These are phyloP conservation scores for Cladosporium sp. DNA, from an alignment of 2,329 filamentous ascomycete species.

Conservation along the genomic window DNA sequence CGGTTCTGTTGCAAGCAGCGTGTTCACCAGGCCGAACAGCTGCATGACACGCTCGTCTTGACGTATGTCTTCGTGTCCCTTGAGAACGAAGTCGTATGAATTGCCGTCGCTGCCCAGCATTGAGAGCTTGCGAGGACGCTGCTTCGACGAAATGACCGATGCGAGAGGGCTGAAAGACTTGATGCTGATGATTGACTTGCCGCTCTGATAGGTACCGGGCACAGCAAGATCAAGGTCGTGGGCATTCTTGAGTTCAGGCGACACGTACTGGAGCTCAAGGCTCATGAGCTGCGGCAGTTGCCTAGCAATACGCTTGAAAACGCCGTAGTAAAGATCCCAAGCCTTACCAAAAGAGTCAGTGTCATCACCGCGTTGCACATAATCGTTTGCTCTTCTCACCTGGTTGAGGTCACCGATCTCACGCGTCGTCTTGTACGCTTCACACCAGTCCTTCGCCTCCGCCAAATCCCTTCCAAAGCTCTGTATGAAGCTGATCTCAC, in stretches of 20 bases:
- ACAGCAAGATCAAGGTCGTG: constrained; percentile 85
- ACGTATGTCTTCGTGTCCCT: constrained; percentile 98
- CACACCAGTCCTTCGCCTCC: constrained; percentile 93
- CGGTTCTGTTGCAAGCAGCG: constrained; percentile 83
- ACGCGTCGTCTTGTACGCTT: constrained; percentile 78
- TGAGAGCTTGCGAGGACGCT: constrained; percentile 83
- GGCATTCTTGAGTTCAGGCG: constrained; percentile 80
- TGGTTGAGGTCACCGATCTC: constrained; percentile 94
- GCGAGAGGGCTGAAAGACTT: constrained; percentile 84
- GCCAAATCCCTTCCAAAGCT: constrained; percentile 92
- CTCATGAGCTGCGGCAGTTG: constrained; percentile 90
- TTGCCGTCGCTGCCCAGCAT: constrained; percentile 83
- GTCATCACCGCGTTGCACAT: neutral
- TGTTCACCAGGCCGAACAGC: constrained; percentile 95
- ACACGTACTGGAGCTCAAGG: constrained; percentile 93
- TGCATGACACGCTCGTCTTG: constrained; percentile 99
- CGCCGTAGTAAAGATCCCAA: constrained; percentile 98
- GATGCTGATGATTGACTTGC: constrained; percentile 74
- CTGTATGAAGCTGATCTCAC: constrained; percentile 95
- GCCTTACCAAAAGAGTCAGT: constrained; percentile 40
- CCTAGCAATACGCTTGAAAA: constrained; percentile 90
- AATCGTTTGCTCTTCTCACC: neutral
- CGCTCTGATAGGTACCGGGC: constrained; percentile 87
- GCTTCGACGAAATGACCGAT: constrained; percentile 92
- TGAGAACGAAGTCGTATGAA: constrained; percentile 82